Evolutionary conservation across 2,329 filamentous ascomycete genomes (phyloP), one percentile per base, ranked within the genome.

Genomic region (Curvularia lunata): DNA sequence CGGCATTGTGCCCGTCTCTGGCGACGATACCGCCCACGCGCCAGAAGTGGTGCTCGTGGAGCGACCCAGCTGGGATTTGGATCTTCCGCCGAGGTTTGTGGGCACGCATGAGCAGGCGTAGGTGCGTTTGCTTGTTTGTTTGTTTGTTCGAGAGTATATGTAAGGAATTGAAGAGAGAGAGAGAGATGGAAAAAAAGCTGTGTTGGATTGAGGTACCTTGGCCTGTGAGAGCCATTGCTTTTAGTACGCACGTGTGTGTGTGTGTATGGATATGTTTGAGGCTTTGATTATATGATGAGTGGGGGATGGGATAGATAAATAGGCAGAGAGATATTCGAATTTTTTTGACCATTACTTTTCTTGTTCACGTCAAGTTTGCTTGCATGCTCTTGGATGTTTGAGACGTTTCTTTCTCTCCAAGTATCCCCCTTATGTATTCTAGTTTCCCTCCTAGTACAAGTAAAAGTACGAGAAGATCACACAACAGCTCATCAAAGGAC

Each of bases 31-130:
- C 40, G 65, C 19, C 3, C 7, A 42, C 18, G 76, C 80, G 10
- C 78, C 90, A 4, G 95, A 99, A 78, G 90, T 97, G 46, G 93
- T 92, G 2, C 81, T 98, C 50, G 87, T 98, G 13, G 94, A 98
- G 81, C 83, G 93, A 69, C 93, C 94, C 19, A 83, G 88, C 66
- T 95, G 90, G 87, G 91, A 96, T 76, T 82, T 92, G 58, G 89
- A 93, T 64, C 80, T 93, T 74, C 88, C 90, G 2, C 88, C 89
- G 65, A 83, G 88, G 52, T 94, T 78, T 62, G 71, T 76, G 42
- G 72, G 75, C 1, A 67, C 61, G 37, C 75, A 78, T 61, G 77
- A 78, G 54, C 67, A 69, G 56, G 32, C 7, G 2, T 34, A 6
- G 7, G 9, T 30, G 9, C 10, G 5, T 34, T 12, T 34, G 9